A percentile compares a stretch with the other conserved stretches of the same genome.
Evolutionary conservation across 176 grass and related monocot species (phyloP).

Genomic region (Neostapfia colusana): DNA sequence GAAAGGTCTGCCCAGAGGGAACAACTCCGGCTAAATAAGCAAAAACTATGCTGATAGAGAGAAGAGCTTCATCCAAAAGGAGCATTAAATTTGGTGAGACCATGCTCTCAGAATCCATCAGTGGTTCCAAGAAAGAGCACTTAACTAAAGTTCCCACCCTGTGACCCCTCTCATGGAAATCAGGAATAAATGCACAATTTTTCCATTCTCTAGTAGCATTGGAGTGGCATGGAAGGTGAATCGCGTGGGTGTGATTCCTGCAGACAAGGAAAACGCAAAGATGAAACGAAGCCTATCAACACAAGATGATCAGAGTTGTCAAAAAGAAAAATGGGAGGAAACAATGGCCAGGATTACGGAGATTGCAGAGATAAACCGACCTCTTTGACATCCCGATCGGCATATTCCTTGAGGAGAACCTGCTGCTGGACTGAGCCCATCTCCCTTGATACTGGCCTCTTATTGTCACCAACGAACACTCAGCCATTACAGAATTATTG

Average conservation of each 20-base stretch:
- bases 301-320: not conserved
- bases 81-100: conserved; percentile 46
- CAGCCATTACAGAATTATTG: conserved; percentile 44
- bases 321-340: not conserved
- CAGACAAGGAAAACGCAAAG: conserved; percentile 7
- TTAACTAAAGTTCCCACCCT: conserved; percentile 33
- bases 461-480: conserved; percentile 51
- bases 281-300: conserved; percentile 21
- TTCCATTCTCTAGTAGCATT: conserved; percentile 11
- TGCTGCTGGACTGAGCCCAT: conserved; percentile 38
- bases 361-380: conserved; percentile 29
- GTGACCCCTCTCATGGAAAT: conserved; percentile 24
- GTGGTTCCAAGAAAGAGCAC: conserved; percentile 43
- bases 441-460: conserved; percentile 41
- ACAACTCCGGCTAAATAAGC: conserved; percentile 77
- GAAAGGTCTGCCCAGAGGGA: conserved; percentile 46
- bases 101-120: conserved; percentile 50
- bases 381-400: conserved; percentile 31
- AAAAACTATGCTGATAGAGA: conserved; percentile 77
- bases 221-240: conserved; percentile 31
- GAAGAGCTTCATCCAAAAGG: conserved; percentile 69
- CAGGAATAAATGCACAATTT: conserved; percentile 17
- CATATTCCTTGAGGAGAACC: conserved; percentile 23
- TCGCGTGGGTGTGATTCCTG: conserved; percentile 38
- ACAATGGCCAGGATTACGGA: not conserved